Percentiles rank a stretch among this genome's conserved stretches.
These are phyloP conservation scores for Nakazawaea sp. DNA, from an alignment of 805 yeast genomes.

Conservation along the genomic window DNA sequence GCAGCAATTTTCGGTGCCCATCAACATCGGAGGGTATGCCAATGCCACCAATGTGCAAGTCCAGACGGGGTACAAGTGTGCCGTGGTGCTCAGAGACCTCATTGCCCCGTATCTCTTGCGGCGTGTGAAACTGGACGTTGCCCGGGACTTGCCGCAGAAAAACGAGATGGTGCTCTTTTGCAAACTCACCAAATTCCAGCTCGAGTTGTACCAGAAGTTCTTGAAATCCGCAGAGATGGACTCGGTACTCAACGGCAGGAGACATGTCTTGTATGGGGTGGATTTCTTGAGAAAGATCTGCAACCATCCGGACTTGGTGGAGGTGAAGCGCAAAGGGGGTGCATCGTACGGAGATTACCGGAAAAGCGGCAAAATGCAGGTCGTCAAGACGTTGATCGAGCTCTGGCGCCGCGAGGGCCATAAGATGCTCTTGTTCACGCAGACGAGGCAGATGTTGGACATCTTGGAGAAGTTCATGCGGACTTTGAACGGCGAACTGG, in stretches of 20 bases:
- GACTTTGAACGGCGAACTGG: slow-evolving; percentile 23
- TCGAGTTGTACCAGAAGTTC: slow-evolving; percentile 66
- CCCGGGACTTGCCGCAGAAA: slow-evolving; percentile 88
- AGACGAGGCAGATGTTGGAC: slow-evolving; percentile 89
- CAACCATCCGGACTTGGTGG: slow-evolving; percentile 87
- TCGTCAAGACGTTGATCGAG: slow-evolving; percentile 63
- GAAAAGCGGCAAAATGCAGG: slow-evolving; percentile 87
- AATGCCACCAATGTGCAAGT: slow-evolving; percentile 95
- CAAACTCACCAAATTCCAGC: slow-evolving; percentile 70
- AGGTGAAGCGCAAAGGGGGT: slow-evolving; percentile 29
- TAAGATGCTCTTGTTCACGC: slow-evolving; percentile 81
- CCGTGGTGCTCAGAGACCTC: slow-evolving; percentile 79
- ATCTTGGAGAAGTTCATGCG: slow-evolving; percentile 67
- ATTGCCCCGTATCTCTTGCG: slow-evolving; percentile 86
- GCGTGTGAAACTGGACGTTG: slow-evolving; percentile 89
- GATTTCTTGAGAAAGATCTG: slow-evolving; percentile 88
- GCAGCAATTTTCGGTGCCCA: slow-evolving; percentile 86
- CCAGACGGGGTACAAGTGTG: slow-evolving; percentile 94
- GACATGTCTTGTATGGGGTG: slow-evolving; percentile 84
- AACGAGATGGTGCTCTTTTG: slow-evolving; percentile 93
- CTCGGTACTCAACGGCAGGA: slow-evolving; percentile 65
- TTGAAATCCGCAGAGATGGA: slow-evolving; percentile 68
- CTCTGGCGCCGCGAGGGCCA: slow-evolving; percentile 76
- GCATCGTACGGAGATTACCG: slow-evolving; percentile 45
- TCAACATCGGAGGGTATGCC: slow-evolving; percentile 96